Percentiles rank a stretch among this genome's conserved stretches.
phyloP scores from a whole-genome alignment of 306 rosid genomes.

The Cucurbita ficifolia region DNA sequence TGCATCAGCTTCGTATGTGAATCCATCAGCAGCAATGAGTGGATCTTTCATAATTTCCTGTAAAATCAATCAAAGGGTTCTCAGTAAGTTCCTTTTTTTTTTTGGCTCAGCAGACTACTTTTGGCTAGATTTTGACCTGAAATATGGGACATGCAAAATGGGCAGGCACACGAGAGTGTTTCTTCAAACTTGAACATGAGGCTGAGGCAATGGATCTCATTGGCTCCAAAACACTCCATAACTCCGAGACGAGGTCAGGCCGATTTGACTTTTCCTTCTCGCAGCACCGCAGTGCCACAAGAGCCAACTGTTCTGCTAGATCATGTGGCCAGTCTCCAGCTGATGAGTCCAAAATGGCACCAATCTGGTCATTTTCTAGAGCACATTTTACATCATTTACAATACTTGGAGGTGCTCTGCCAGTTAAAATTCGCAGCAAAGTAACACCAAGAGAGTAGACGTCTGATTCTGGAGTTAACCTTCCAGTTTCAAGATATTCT shows the following conservation, averaged over 20 bases:
- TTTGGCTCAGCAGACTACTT: background rate
- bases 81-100: background rate
- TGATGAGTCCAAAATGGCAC: constrained; percentile 52
- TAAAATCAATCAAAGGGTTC: constrained; percentile 15
- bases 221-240: constrained; percentile 56
- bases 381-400: constrained; percentile 64
- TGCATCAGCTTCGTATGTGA: constrained; percentile 85
- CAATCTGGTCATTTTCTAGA: constrained; percentile 35
- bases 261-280: constrained; percentile 27
- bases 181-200: constrained; percentile 32
- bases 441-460: constrained; percentile 71
- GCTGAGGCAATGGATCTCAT: constrained; percentile 34
- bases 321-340: constrained; percentile 91
- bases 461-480: constrained; percentile 54
- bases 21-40: constrained; percentile 90
- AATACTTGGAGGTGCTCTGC: constrained; percentile 39
- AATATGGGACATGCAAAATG: constrained; percentile 89
- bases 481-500: constrained; percentile 46
- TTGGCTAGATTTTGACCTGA: constrained; percentile 42
- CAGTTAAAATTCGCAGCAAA: constrained; percentile 52
- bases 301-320: constrained; percentile 47
- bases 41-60: constrained; percentile 95
- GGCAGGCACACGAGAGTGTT: constrained; percentile 55
- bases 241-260: constrained; percentile 52
- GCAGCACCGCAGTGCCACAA: constrained; percentile 69